Percentiles rank a stretch among this genome's conserved stretches.
phyloP scores from a whole-genome alignment of 768 basidiomycete genomes.

The Mycena olivaceomarginata region DNA sequence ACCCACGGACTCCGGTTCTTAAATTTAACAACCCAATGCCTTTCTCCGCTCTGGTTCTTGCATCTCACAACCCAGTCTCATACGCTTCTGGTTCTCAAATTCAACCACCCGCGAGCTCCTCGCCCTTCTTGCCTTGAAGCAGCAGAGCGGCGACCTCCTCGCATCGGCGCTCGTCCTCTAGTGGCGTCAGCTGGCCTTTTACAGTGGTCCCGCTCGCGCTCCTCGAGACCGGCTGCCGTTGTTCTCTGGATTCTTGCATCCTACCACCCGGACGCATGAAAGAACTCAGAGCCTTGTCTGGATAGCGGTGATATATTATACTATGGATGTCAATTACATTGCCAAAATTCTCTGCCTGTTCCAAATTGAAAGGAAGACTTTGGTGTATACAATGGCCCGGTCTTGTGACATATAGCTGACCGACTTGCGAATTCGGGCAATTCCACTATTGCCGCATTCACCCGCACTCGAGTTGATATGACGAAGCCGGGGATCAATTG shows the following conservation, averaged over 20 bases:
- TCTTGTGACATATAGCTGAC: constrained; percentile 35
- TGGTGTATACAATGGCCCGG: constrained; percentile 48
- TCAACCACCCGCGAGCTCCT: constrained; percentile 67
- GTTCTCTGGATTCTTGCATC: no score
- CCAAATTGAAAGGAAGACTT: constrained; percentile 47
- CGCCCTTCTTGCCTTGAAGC: constrained; percentile 82
- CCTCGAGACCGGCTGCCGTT: constrained; percentile 48
- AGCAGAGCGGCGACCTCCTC: constrained; percentile 80
- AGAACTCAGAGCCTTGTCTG: no score
- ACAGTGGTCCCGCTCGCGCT: constrained; percentile 59
- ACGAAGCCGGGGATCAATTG: constrained; percentile 49
- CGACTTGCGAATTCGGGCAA: constrained; percentile 10
- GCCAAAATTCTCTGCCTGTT: constrained; percentile 19
- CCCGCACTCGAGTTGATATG: constrained; percentile 58
- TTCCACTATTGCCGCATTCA: constrained; percentile 55
- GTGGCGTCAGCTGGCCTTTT: constrained; percentile 57
- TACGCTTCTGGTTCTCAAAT: no score
- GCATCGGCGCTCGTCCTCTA: constrained; percentile 80
- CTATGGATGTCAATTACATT: no score
- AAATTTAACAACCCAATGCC: no score
- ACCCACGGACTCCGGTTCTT: no score
- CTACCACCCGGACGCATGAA: no score
- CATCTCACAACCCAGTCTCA: no score
- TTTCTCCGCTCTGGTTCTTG: no score
- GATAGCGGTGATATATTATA: no score